A percentile compares a stretch with the other conserved stretches of the same genome.
Conservation (phyloP, 345 rosid species). For the Mercurialis annua region DNA sequence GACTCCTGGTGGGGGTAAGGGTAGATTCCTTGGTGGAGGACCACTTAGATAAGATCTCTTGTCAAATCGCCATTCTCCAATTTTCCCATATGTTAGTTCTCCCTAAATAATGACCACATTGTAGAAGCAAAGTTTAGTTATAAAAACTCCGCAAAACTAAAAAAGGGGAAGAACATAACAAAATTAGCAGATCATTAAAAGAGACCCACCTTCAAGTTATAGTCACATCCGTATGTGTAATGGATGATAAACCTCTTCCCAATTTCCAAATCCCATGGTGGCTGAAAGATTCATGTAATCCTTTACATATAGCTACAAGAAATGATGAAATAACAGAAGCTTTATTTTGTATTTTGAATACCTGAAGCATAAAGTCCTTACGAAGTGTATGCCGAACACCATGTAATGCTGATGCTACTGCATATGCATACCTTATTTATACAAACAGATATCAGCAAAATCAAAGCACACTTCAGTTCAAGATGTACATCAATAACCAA, state of each 20-base stretch:
- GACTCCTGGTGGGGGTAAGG: conserved; percentile 87
- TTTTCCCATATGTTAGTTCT: conserved; percentile 75
- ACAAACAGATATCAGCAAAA: conserved; percentile 16
- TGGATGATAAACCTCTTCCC: conserved; percentile 80
- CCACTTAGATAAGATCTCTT: conserved; percentile 81
- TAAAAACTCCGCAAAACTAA: background rate
- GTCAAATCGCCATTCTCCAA: conserved; percentile 95
- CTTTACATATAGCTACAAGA: conserved; percentile 2
- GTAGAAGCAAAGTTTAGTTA: background rate
- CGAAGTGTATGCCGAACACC: conserved; percentile 80
- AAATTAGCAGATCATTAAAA: background rate
- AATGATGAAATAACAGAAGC: conserved; percentile 8
- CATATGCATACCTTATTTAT: conserved; percentile 85
- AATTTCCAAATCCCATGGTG: conserved; percentile 87
- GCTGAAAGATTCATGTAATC: conserved; percentile 46
- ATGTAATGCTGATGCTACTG: conserved; percentile 95
- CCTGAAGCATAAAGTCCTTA: conserved; percentile 97
- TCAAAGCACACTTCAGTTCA: conserved; percentile 2
- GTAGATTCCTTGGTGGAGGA: conserved; percentile 71
- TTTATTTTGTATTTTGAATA: conserved; percentile 22
- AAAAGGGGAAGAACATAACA: background rate
- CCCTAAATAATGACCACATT: conserved; percentile 46
- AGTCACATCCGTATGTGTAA: conserved; percentile 95
- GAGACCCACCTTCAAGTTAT: conserved; percentile 67
- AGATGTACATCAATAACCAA: conserved; percentile 15